These are phyloP conservation scores for Vitis hybrid DNA, from an alignment of 177 flowering plant species.

Conservation along the genomic window DNA sequence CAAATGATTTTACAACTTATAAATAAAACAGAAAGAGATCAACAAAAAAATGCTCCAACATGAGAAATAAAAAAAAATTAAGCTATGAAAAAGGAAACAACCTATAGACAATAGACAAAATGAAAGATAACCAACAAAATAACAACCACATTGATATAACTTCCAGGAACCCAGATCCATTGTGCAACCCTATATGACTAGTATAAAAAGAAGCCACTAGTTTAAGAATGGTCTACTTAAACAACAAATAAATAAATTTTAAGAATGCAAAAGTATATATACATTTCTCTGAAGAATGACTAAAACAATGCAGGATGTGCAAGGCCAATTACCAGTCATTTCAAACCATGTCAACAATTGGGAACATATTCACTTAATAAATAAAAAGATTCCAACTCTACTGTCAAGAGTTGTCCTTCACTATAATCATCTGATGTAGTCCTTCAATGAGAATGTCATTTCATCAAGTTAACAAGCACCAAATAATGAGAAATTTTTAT, in stretches of 20 bases:
- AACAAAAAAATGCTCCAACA: background rate
- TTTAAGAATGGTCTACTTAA: background rate
- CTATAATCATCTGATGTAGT: conserved; percentile 65
- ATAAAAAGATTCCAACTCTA: conserved; percentile 84
- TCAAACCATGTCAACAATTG: conserved; percentile 73
- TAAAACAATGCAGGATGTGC: background rate
- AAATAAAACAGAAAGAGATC: background rate
- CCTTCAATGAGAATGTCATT: too few species aligned
- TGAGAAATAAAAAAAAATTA: background rate
- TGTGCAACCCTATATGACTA: conserved; percentile 78
- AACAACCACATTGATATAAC: conserved; percentile 76
- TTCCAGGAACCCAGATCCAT: conserved; percentile 88
- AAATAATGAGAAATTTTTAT: too few species aligned
- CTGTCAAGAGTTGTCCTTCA: conserved; percentile 95
- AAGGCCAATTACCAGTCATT: too few species aligned
- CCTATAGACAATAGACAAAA: background rate
- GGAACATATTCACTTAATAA: conserved; percentile 78
- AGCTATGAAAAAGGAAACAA: background rate
- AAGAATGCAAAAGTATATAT: background rate
- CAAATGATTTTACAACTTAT: background rate
- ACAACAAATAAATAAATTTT: background rate
- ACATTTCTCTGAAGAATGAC: background rate
- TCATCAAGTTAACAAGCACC: too few species aligned
- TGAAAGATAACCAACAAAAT: background rate
- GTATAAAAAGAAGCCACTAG: conserved; percentile 15